Conservation (phyloP, 192 early-diverging fungal species). For the Glomus cerebriforme region DNA sequence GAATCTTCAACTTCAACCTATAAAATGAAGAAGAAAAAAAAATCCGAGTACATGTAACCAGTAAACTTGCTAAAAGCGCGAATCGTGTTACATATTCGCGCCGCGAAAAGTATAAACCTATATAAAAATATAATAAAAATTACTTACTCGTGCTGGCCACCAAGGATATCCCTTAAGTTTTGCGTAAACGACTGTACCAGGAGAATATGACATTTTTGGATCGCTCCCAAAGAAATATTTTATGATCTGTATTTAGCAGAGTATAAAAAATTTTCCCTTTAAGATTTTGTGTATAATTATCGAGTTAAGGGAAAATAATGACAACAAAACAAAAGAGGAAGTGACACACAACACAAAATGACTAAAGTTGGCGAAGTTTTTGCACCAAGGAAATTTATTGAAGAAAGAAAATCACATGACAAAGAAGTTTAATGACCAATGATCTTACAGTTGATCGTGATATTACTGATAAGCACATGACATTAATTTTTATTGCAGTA, state of each 20-base stretch:
- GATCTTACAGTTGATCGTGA: not conserved
- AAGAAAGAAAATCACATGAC: not conserved
- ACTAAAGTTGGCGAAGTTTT: not conserved
- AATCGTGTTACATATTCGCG: not conserved
- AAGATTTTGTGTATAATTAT: not conserved
- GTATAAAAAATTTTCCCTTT: not conserved
- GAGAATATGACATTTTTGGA: slow-evolving; percentile 38
- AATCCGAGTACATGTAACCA: not conserved
- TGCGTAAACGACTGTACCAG: slow-evolving; percentile 58
- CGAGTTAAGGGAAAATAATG: not conserved
- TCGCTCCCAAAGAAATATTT: not conserved
- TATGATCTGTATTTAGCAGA: not conserved
- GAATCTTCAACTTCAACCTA: slow-evolving; percentile 47
- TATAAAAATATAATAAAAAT: not conserved
- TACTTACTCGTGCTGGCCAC: slow-evolving; percentile 65
- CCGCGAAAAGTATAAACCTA: not conserved
- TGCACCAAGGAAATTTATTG: not conserved
- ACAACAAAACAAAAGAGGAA: not conserved
- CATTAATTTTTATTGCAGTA: not conserved
- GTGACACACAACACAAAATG: not conserved
- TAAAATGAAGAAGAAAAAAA: not conserved
- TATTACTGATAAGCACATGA: not conserved
- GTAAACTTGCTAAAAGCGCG: too few species aligned
- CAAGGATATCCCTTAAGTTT: slow-evolving; percentile 63
- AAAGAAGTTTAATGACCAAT: not conserved